These are phyloP conservation scores for Anthracocystis walkeri DNA, from an alignment of 1,284 basidiomycete genomes.

Conservation along the genomic window DNA sequence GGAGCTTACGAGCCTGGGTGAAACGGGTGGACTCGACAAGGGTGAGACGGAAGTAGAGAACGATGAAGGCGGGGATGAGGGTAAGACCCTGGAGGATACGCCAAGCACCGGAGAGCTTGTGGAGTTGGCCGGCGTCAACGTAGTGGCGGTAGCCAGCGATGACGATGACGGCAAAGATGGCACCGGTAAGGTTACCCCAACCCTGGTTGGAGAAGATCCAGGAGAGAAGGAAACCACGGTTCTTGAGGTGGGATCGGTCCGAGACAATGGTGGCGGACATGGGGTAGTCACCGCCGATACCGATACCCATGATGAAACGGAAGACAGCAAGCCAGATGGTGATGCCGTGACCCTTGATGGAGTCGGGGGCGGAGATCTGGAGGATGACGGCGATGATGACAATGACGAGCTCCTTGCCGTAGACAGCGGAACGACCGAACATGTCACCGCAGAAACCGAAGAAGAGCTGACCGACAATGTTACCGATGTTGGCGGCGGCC, in stretches of 20 bases:
- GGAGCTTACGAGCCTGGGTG: slow-evolving; percentile 82
- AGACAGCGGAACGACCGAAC: slow-evolving; percentile 66
- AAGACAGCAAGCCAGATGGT: slow-evolving; percentile 64
- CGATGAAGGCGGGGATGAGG: slow-evolving; percentile 59
- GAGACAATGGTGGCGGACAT: slow-evolving; percentile 73
- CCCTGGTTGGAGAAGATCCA: slow-evolving; percentile 71
- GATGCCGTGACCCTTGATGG: slow-evolving; percentile 59
- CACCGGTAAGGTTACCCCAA: slow-evolving; percentile 70
- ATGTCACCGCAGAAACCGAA: slow-evolving; percentile 67
- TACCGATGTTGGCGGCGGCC: slow-evolving; percentile 66
- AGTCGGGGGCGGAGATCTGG: slow-evolving; percentile 65
- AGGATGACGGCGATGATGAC: slow-evolving; percentile 64
- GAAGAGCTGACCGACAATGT: slow-evolving; percentile 63
- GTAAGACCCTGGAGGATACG: slow-evolving; percentile 69
- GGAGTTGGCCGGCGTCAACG: slow-evolving; percentile 50
- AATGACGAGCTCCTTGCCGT: slow-evolving; percentile 66
- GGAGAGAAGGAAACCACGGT: slow-evolving; percentile 60
- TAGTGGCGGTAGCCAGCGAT: slow-evolving; percentile 77
- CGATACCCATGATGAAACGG: slow-evolving; percentile 66
- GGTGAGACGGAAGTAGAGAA: slow-evolving; percentile 73
- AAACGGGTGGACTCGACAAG: slow-evolving; percentile 77
- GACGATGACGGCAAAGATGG: slow-evolving; percentile 78
- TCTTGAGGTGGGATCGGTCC: slow-evolving; percentile 59
- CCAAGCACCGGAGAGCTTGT: slow-evolving; percentile 66
- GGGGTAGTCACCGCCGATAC: slow-evolving; percentile 84